These are phyloP conservation scores for Colletotrichum phormii DNA, from an alignment of 2,329 filamentous ascomycete species.

Conservation along the genomic window DNA sequence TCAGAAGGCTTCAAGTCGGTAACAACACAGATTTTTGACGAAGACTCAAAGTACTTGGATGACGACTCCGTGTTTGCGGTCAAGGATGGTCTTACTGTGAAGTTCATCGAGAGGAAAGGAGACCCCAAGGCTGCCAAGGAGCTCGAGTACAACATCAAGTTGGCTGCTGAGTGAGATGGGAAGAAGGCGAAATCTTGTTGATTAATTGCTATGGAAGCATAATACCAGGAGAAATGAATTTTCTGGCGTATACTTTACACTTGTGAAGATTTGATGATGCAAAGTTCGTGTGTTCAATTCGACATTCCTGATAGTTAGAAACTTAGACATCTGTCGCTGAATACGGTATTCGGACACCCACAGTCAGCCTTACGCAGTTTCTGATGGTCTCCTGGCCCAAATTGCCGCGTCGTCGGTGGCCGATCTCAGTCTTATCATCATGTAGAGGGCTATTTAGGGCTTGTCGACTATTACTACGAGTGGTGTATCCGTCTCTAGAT, in stretches of 20 bases:
- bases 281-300: too few relatives aligned
- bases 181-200: accelerated
- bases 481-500: too few relatives aligned
- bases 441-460: too few relatives aligned
- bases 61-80: conserved; percentile 66
- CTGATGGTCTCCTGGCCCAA: too few relatives aligned
- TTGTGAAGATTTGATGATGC: too few relatives aligned
- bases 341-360: too few relatives aligned
- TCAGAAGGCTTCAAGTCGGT: conserved; percentile 73
- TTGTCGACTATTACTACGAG: too few relatives aligned
- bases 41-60: conserved; percentile 69
- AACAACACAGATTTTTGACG: conserved; percentile 80
- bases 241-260: not conserved
- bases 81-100: conserved; percentile 61
- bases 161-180: not conserved
- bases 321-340: accelerated
- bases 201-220: not conserved
- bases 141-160: conserved; percentile 69
- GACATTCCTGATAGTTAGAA: too few relatives aligned
- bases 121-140: conserved; percentile 65
- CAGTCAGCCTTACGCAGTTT: too few relatives aligned
- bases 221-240: not conserved
- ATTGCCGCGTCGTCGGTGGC: too few relatives aligned
- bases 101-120: conserved; percentile 51
- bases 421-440: too few relatives aligned